Percentiles rank a stretch among this genome's conserved stretches.
Evolutionary conservation across 108 stramenopile genomes (phyloP).

Genomic region (Conticribra weissflogii): DNA sequence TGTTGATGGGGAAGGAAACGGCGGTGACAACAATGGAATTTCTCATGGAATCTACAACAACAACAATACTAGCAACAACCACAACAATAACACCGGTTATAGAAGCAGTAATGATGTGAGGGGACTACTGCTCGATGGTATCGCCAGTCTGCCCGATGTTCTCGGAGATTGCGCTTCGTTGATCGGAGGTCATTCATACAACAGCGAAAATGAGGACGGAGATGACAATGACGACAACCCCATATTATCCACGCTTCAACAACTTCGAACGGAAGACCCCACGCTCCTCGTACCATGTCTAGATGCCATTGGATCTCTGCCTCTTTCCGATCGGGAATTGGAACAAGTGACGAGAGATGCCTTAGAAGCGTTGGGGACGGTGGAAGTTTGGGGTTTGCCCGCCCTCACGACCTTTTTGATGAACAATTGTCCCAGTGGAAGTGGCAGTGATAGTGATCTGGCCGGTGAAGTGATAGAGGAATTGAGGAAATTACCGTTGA

Average conservation of each 20-base stretch:
- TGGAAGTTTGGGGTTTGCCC: constrained; percentile 48
- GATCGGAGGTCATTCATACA: background rate
- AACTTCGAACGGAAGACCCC: constrained; percentile 40
- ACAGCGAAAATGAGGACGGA: constrained; percentile 9
- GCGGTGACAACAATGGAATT: too few relatives aligned
- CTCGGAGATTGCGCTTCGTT: constrained; percentile 26
- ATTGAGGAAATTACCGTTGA: constrained; percentile 43
- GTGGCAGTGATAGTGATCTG: constrained; percentile 19
- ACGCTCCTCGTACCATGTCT: constrained; percentile 50
- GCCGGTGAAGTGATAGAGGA: constrained; percentile 40
- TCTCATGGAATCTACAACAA: too few relatives aligned
- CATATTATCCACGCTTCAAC: constrained; percentile 36
- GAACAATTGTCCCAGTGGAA: constrained; percentile 36
- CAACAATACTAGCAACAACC: too few relatives aligned
- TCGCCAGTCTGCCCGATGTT: constrained; percentile 49
- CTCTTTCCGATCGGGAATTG: constrained; percentile 23
- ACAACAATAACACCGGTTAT: too few relatives aligned
- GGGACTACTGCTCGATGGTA: constrained; percentile 41
- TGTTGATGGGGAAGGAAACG: too few relatives aligned
- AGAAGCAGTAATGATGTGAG: constrained; percentile 15
- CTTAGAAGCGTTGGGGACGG: constrained; percentile 40
- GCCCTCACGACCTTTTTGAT: constrained; percentile 49
- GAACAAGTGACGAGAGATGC: constrained; percentile 34
- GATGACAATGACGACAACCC: constrained; percentile 21
- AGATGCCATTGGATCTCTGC: constrained; percentile 53